Evolutionary conservation across 352 stramenopile species (phyloP), one percentile per base, ranked within the genome.

Genomic region (Phytophthora citrophthora): DNA sequence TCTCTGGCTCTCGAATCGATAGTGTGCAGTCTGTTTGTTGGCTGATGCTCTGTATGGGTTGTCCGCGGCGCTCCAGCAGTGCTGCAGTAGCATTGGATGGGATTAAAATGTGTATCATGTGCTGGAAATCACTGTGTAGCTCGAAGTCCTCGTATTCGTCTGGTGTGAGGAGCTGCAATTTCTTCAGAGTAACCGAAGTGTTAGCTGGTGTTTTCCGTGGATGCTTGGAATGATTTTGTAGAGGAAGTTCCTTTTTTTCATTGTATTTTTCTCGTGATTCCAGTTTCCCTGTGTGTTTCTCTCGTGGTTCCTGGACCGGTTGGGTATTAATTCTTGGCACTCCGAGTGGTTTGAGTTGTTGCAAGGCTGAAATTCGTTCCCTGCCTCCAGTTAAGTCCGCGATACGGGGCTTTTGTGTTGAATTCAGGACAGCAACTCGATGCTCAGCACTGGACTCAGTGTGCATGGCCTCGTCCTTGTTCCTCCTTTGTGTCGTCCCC

Each of bases 41-140:
- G 40, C 75, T 77, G 61, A 90, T 79, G 15, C 57, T 62, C 15
- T 80, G 76, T 23, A 93, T 87, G 23, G 68, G 72, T 12, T 76
- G 61, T 4, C 83, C 83, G 39, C 78, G 70, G 10, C 61, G 70
- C 4, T 85, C 81, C 9, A 93, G 69, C 20, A 93, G 45, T 29
- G 77, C 84, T 4, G 71, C 68, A 11, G 81, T 76, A 5, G 76
- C 68, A 49, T 76, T 83, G 12, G 65, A 54, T 5, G 83, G 83
- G 26, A 93, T 88, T 13, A 91, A 62, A 73, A 93, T 83, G 49
- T 89, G 76, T 7, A 89, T n/a, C 29, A 73, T 74, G 63, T 90
- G 79, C 7, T 70, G 59, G 24, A 84, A 86, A 27, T 86, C 72
- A 16, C 77, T 76, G 61, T 88, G 70, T 5, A 86, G 61, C 15